phyloP scores from a whole-genome alignment of 306 rosid genomes.

The Albizia julibrissin region DNA sequence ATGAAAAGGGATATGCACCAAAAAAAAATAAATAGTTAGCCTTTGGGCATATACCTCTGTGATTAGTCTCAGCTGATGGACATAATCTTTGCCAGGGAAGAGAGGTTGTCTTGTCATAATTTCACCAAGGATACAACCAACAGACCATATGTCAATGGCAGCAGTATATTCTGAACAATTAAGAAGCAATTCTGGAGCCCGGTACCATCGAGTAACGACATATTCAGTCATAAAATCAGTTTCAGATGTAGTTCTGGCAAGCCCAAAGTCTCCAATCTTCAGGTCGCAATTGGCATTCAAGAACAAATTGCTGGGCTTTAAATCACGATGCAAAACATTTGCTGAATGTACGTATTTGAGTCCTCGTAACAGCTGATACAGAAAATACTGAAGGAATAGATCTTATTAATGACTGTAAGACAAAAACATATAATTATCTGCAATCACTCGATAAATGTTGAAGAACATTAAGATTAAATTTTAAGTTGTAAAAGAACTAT shows the following conservation, averaged over 20 bases:
- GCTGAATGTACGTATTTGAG: constrained; percentile 92
- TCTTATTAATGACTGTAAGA: constrained; percentile 50
- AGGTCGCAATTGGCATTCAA: constrained; percentile 93
- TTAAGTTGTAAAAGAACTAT: neutral
- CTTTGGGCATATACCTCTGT: constrained; percentile 60
- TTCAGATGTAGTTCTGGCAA: constrained; percentile 96
- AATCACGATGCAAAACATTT: constrained; percentile 89
- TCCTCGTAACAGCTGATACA: constrained; percentile 92
- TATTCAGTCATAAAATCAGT: constrained; percentile 99
- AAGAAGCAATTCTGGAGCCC: constrained; percentile 95
- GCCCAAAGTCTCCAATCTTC: constrained; percentile 97
- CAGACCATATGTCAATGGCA: constrained; percentile 98
- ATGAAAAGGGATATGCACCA: neutral
- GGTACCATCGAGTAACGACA: constrained; percentile 97
- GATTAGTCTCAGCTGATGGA: constrained; percentile 87
- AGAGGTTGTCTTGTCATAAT: constrained; percentile 76
- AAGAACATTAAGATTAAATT: neutral
- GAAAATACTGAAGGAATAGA: constrained; percentile 80
- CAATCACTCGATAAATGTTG: neutral
- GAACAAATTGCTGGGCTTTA: constrained; percentile 93
- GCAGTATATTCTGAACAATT: constrained; percentile 95
- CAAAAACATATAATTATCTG: constrained; percentile 4
- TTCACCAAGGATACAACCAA: constrained; percentile 97
- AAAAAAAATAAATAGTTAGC: neutral
- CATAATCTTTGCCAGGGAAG: constrained; percentile 89